Evolutionary conservation across 2,329 filamentous ascomycete species (phyloP), one percentile per base, ranked within the genome.

Genomic region (Colletotrichum aenigma): DNA sequence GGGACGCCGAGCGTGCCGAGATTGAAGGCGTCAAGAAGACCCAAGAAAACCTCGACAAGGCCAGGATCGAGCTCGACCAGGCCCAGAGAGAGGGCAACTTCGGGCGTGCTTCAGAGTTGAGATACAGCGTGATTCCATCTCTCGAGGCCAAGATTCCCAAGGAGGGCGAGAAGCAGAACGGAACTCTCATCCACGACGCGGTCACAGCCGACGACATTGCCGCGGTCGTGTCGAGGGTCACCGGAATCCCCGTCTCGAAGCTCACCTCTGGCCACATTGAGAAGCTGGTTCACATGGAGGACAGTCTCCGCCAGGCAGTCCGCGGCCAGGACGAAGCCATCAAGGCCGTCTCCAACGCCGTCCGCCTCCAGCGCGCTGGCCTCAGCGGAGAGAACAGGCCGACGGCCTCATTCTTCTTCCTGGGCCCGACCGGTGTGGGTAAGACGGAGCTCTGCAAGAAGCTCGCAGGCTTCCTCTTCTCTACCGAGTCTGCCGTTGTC

Each of bases 401-500:
- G 0, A 89, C 98, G 7, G 97, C 96, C 0, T 97, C 94, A 0
- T 98, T 98, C 87, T 98, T 98, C 93, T 98, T 98, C 90, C 90
- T 98, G 5, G 97, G 97, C 0, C 97, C 97, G 7, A 98, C 97
- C 0, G 97, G 97, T 82, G 96, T 98, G 21, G 97, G 97, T 73
- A 99, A 98, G 88, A 99, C 97, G 4, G 96, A 98, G 82, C 91
- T 98, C 2, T 98, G 96, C 89, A 98, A 98, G 89, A 96, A 97
- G 83, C 93, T 99, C 80, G 97, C 97, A 2, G 91, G 91, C 74
- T 98, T 98, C 87, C 88, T 99, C 48, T 99, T 98, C 86, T 97
- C 94, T 1, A 98, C 95, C 2, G 95, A 98, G 80, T 92, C 93
- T 32, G 96, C 97, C 4, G 95, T 99, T 30, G 92, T 98, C 38